Evolutionary conservation across 768 basidiomycete species (phyloP).

Genomic region (Tylopilus felleus): DNA sequence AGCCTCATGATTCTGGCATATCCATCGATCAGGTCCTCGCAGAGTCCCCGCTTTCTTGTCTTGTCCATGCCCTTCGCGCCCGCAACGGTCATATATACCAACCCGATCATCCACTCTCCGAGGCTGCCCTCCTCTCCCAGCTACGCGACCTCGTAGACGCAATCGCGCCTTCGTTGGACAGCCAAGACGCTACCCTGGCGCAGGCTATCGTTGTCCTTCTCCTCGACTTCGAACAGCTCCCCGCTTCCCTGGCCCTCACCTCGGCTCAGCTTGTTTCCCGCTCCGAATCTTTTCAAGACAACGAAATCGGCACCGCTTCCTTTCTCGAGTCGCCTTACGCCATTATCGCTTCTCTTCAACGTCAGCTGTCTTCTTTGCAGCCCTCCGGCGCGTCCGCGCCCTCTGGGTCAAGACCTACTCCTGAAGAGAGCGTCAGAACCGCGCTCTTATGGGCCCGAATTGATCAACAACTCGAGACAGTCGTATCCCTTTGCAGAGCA

Average conservation of each 20-base stretch:
- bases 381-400: conserved; percentile 21
- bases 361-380: conserved; percentile 67
- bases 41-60: conserved; percentile 18
- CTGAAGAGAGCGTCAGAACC: conserved; percentile 51
- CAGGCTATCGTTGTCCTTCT: conserved; percentile 68
- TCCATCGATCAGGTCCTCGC: conserved; percentile 13
- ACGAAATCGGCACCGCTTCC: not conserved
- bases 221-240: conserved; percentile 62
- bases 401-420: conserved; percentile 27
- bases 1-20: conserved; percentile 28
- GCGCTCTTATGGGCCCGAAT: conserved; percentile 73
- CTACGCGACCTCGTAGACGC: conserved; percentile 52
- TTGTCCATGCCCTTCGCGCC: conserved; percentile 19
- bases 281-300: conserved; percentile 5
- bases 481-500: conserved; percentile 63
- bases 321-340: conserved; percentile 29
- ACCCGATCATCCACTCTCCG: conserved; percentile 36
- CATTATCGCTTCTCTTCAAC: conserved; percentile 58
- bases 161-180: conserved; percentile 41
- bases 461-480: conserved; percentile 68
- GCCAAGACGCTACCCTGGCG: conserved; percentile 59
- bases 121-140: conserved; percentile 56
- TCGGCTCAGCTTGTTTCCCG: conserved; percentile 14
- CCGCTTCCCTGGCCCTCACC: conserved; percentile 27
- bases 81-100: conserved; percentile 8